Evolutionary conservation across 768 basidiomycete species (phyloP).

Genomic region (Boletellus ananiceps): DNA sequence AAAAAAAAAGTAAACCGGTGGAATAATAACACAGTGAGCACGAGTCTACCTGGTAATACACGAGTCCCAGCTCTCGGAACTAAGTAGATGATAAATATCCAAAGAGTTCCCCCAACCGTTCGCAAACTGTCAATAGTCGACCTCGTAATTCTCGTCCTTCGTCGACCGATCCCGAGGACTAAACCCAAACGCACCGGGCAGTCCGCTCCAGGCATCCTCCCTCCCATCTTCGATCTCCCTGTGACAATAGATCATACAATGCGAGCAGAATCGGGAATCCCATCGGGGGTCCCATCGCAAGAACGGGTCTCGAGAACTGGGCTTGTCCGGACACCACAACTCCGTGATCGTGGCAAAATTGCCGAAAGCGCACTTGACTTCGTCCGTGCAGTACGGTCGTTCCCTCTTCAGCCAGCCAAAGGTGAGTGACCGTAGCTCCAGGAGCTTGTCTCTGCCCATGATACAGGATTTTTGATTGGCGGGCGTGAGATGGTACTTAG

Average conservation of each 20-base stretch:
- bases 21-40: too few species aligned
- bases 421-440: conserved; percentile 17
- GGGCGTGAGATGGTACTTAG: conserved; percentile 14
- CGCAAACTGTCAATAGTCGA: neutral
- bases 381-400: conserved; percentile 15
- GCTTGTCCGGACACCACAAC: conserved; percentile 18
- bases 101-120: neutral
- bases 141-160: conserved; percentile 4
- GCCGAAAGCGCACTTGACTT: conserved; percentile 19
- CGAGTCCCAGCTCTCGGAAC: neutral
- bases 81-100: conserved; percentile 3
- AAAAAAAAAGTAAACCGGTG: too few species aligned
- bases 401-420: conserved; percentile 18
- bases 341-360: conserved; percentile 21
- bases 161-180: conserved; percentile 9
- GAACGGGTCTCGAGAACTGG: conserved; percentile 20
- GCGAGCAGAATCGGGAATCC: conserved; percentile 19
- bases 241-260: conserved; percentile 20
- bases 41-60: too few species aligned
- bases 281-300: conserved; percentile 20
- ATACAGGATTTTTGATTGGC: conserved; percentile 23
- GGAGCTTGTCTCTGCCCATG: conserved; percentile 21
- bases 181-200: conserved; percentile 21
- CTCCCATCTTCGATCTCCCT: conserved; percentile 25
- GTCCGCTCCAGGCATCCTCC: conserved; percentile 20